These are phyloP conservation scores for Russula lepida DNA, from an alignment of 768 basidiomycete species.

Conservation along the genomic window DNA sequence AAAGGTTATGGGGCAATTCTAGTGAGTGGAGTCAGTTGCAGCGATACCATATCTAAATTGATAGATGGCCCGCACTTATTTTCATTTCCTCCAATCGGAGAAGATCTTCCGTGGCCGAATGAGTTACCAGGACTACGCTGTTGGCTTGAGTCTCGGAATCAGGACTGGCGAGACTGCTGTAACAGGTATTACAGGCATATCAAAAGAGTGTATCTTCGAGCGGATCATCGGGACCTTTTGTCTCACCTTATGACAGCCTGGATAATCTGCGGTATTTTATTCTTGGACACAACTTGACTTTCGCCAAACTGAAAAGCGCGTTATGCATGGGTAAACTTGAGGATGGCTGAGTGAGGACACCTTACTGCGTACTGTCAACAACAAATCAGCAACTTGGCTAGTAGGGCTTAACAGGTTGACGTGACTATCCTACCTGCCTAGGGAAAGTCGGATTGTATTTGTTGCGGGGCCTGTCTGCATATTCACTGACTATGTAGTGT, in stretches of 20 bases:
- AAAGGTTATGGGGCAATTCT: slow-evolving; percentile 70
- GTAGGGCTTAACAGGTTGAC: slow-evolving; percentile 19
- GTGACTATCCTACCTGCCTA: slow-evolving; percentile 52
- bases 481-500: slow-evolving; percentile 67
- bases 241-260: slow-evolving; percentile 63
- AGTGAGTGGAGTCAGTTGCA: slow-evolving; percentile 1
- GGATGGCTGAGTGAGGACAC: slow-evolving; percentile 10
- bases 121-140: slow-evolving; percentile 62
- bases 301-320: slow-evolving; percentile 56
- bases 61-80: slow-evolving; percentile 48
- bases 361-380: slow-evolving; percentile 56
- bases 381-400: background rate
- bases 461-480: slow-evolving; percentile 55
- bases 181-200: background rate
- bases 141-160: slow-evolving; percentile 69
- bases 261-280: slow-evolving; percentile 62
- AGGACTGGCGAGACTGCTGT: slow-evolving; percentile 64
- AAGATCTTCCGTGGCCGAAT: slow-evolving; percentile 48
- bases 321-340: slow-evolving; percentile 4
- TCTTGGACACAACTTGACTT: slow-evolving; percentile 57
- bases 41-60: slow-evolving; percentile 3
- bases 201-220: background rate
- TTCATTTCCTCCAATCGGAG: slow-evolving; percentile 67
- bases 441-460: slow-evolving; percentile 57
- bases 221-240: background rate